Evolutionary conservation across 257 asterid species (phyloP), one percentile per base, ranked within the genome.

Genomic region (Ehretia macrophylla): DNA sequence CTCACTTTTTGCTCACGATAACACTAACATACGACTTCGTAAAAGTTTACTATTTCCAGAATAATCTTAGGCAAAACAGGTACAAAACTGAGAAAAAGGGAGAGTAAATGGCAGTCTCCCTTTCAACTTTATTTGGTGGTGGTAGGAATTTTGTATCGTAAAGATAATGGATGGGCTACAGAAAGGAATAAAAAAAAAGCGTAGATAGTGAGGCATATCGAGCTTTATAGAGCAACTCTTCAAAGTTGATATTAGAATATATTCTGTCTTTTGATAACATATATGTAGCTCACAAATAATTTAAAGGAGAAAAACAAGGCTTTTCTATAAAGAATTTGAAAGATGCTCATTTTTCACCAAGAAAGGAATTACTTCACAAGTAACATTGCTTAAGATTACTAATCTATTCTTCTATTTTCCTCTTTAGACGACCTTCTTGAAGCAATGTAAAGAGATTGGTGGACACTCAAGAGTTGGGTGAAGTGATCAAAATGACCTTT

Each of bases 161-260:
- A 55, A 59, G 62, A 46, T 51, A 45, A 37, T 50, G 35, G 35
- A 51, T 20, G 46, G 63, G 45, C 59, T 44, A 23, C 47, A 35
- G 22, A 65, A 65, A 11, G 61, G 50, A 32, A 48, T 14, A 1
- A 27, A 27, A 6, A 66, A 23, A 42, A 74, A 60, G 55, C 58
- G 22, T 16, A 58, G 62, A 74, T 48, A 22, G 52, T 45, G 55
- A 72, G 60, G 86, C 64, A 80, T 81, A 82, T 79, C 58, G 74
- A 78, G 81, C 67, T 63, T 53, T 62, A 27, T 65, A 65, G 19
- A 62, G 56, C 27, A 68, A 14, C 40, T 74, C 56, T 67, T 32
- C 44, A 39, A 59, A 70, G 69, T 42, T 55, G 55, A 18, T 21
- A 65, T 57, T 66, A 64, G 83, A 73, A 85, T 76, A 69, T 59